phyloP scores from a whole-genome alignment of 306 rosid species.

The Styphnolobium japonicum region DNA sequence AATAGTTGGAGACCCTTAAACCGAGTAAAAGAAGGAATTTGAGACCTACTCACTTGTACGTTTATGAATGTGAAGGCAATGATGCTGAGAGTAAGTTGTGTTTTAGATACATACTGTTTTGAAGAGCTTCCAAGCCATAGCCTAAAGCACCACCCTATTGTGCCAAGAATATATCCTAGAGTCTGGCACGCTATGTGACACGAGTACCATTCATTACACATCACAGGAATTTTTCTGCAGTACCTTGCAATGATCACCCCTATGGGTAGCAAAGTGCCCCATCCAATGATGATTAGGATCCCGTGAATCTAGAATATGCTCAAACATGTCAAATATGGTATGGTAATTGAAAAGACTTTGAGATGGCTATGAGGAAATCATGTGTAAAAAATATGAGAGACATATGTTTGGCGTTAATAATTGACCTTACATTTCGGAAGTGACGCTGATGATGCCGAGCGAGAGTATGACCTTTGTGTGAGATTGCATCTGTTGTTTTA shows the following conservation, averaged over 20 bases:
- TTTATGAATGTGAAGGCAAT: conserved; percentile 37
- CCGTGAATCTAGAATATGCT: conserved; percentile 30
- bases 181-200: conserved; percentile 45
- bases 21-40: not conserved
- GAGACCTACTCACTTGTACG: conserved; percentile 43
- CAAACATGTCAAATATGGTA: not conserved
- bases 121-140: conserved; percentile 27
- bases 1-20: not conserved
- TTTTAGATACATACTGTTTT: conserved; percentile 9
- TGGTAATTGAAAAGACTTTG: not conserved
- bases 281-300: conserved; percentile 46
- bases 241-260: conserved; percentile 58
- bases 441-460: conserved; percentile 5
- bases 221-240: conserved; percentile 36
- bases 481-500: conserved; percentile 16
- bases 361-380: not conserved
- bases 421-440: conserved; percentile 41
- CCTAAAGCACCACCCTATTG: conserved; percentile 48
- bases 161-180: conserved; percentile 47
- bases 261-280: conserved; percentile 57
- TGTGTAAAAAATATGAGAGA: not conserved
- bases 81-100: conserved; percentile 40
- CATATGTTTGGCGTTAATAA: not conserved
- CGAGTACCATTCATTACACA: conserved; percentile 38
- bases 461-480: conserved; percentile 9